phyloP scores from a whole-genome alignment of 495 filamentous ascomycete species.

The Trichocladium antarcticum region DNA sequence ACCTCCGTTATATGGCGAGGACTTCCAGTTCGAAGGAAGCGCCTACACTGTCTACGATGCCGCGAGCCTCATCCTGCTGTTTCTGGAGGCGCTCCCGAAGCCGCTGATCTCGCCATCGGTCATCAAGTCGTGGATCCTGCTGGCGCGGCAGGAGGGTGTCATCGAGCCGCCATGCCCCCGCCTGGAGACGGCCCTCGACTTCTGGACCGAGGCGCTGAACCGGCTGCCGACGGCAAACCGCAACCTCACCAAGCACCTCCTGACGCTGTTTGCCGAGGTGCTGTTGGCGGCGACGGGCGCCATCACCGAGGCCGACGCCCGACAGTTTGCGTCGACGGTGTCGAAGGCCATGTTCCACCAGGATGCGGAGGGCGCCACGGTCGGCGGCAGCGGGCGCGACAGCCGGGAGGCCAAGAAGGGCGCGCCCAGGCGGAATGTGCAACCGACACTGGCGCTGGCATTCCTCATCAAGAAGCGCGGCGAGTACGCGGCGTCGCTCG shows the following conservation, averaged over 20 bases:
- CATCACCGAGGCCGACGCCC: constrained; percentile 16
- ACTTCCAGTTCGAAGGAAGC: constrained; percentile 16
- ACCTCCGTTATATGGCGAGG: constrained; percentile 14
- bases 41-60: constrained; percentile 23
- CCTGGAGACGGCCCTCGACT: constrained; percentile 23
- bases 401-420: neutral
- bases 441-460: constrained; percentile 23
- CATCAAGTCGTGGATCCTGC: constrained; percentile 19
- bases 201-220: constrained; percentile 28
- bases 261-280: constrained; percentile 21
- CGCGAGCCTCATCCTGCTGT: constrained; percentile 18
- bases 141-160: constrained; percentile 20
- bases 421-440: constrained; percentile 9
- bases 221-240: constrained; percentile 17
- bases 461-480: constrained; percentile 24
- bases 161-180: constrained; percentile 17
- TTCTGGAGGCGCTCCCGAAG: constrained; percentile 20
- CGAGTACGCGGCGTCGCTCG: constrained; percentile 15
- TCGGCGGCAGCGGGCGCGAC: neutral
- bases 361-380: neutral
- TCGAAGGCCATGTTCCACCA: constrained; percentile 23
- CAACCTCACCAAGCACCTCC: constrained; percentile 21
- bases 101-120: constrained; percentile 19
- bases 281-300: constrained; percentile 1
- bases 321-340: constrained; percentile 17